Base-by-base conservation (phyloP, 768 basidiomycete genomes). In the Neoboletus magnificus region DNA sequence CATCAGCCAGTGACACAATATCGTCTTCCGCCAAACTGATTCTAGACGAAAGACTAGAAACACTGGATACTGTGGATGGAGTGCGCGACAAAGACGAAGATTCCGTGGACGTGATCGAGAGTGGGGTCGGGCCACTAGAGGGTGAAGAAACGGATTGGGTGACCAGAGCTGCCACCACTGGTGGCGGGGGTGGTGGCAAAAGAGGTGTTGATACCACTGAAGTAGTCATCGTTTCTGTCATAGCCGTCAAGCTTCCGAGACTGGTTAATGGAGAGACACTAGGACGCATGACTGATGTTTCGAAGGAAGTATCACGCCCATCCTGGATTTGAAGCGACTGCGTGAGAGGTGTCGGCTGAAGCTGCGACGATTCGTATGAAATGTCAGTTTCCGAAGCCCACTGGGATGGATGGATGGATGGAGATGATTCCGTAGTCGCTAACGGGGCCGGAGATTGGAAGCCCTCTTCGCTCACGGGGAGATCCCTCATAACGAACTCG, bases 311-410 rank as follows among this genome's bases (percentile, higher is more conserved):
- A 59, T 91, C 90, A 10, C 62, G 66, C 5, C 77, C 80, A 42
- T 92, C 89, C 1, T 79, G 82, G 42, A 90, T 66, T 0, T 74
- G 72, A 6, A 72, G 59, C 6, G 77, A 76, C 44, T 72, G 77
- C 4, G 82, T 74, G 22, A 86, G 85, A 18, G 86, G 87, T 2
- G 91, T 90, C 1, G 89, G 84, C 6, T 74, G 76, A 23, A 93
- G 74, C n/a, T 87, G 73, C 1, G 88, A 87, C 0, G 91, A 91
- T 22, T 91, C 89, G 58, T 87, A 92, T 0, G 90, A 86, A 11
- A 76, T 65, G 51, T 89, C 83, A 0, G 84, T 86, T 62, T 84
- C 84, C 3, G 78, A 67, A 3, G 79, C 83, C 86, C 87, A 91
- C 25, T 75, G 61, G 42, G 78, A 76, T 53, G 73, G 71, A 45